These are phyloP conservation scores for Goffeauzyma gilvescens DNA, from an alignment of 768 basidiomycete species.

Conservation along the genomic window DNA sequence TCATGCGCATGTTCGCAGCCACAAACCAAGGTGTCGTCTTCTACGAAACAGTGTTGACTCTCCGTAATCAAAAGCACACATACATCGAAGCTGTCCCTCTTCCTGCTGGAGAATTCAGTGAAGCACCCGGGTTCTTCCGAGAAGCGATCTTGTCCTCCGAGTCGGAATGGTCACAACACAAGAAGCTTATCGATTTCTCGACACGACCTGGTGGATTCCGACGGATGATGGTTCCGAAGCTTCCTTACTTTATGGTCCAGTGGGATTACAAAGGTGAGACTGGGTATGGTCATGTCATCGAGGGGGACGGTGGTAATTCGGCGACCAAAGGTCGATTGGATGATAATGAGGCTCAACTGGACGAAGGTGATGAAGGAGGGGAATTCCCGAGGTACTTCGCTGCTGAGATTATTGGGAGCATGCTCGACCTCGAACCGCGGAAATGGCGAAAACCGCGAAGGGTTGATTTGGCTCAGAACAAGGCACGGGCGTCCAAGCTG, in stretches of 20 bases:
- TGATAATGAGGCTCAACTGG: conserved; percentile 48
- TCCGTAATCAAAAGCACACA: conserved; percentile 78
- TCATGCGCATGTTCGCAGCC: conserved; percentile 85
- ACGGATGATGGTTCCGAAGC: conserved; percentile 81
- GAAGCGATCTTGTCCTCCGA: conserved; percentile 88
- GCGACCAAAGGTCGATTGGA: conserved; percentile 36
- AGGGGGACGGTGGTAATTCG: conserved; percentile 64
- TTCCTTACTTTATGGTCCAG: conserved; percentile 98
- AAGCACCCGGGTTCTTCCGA: conserved; percentile 83
- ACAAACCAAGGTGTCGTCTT: conserved; percentile 87
- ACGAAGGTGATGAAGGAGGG: conserved; percentile 75
- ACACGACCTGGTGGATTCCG: conserved; percentile 79
- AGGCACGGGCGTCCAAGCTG: conserved; percentile 49
- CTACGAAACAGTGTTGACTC: conserved; percentile 73
- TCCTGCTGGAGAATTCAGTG: conserved; percentile 68
- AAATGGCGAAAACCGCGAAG: conserved; percentile 64
- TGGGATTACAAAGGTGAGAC: conserved; percentile 96
- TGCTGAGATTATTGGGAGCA: conserved; percentile 78
- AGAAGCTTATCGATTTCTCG: conserved; percentile 87
- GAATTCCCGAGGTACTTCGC: conserved; percentile 93
- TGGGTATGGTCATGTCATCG: conserved; percentile 95
- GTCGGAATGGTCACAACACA: conserved; percentile 95
- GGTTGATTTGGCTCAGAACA: conserved; percentile 51
- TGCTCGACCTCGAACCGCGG: conserved; percentile 69
- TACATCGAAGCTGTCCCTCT: conserved; percentile 86